Conservation (phyloP, 2,329 filamentous ascomycete species). For the Xylariaceae sp. region DNA sequence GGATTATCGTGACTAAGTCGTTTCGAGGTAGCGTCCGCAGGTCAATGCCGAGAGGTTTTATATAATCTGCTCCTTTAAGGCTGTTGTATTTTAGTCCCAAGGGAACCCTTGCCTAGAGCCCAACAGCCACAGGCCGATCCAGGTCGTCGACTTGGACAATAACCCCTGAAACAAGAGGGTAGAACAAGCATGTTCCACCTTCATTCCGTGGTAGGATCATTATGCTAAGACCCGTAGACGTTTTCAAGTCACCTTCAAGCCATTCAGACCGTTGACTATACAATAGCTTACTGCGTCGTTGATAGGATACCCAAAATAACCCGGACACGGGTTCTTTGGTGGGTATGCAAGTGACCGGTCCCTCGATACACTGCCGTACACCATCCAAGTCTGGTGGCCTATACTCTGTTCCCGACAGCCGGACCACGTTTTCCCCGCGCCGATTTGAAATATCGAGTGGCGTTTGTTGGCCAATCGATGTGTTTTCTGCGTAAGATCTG, state of each 20-base stretch:
- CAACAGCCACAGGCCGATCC: slow-evolving; percentile 13
- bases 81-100: slow-evolving; percentile 6
- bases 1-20: slow-evolving; percentile 10
- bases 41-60: slow-evolving; percentile 15
- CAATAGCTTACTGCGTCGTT: slow-evolving; percentile 12
- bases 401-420: background rate
- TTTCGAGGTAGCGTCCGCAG: slow-evolving; percentile 7
- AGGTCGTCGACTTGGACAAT: slow-evolving; percentile 8
- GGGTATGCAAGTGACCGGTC: slow-evolving; percentile 16
- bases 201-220: slow-evolving; percentile 16
- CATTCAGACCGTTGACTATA: slow-evolving; percentile 1
- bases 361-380: slow-evolving; percentile 11
- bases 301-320: slow-evolving; percentile 19
- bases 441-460: slow-evolving; percentile 14
- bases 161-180: slow-evolving; percentile 21
- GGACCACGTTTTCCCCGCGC: slow-evolving; percentile 15
- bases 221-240: slow-evolving; percentile 18
- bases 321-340: slow-evolving; percentile 17
- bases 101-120: slow-evolving; percentile 7
- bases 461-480: slow-evolving; percentile 9
- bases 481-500: slow-evolving; percentile 5
- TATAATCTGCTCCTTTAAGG: slow-evolving; percentile 16
- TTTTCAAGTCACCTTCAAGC: slow-evolving; percentile 8
- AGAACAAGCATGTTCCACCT: too few species aligned
- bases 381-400: background rate